These are phyloP conservation scores for Collybiopsis luxurians DNA, from an alignment of 768 basidiomycete genomes.

Conservation along the genomic window DNA sequence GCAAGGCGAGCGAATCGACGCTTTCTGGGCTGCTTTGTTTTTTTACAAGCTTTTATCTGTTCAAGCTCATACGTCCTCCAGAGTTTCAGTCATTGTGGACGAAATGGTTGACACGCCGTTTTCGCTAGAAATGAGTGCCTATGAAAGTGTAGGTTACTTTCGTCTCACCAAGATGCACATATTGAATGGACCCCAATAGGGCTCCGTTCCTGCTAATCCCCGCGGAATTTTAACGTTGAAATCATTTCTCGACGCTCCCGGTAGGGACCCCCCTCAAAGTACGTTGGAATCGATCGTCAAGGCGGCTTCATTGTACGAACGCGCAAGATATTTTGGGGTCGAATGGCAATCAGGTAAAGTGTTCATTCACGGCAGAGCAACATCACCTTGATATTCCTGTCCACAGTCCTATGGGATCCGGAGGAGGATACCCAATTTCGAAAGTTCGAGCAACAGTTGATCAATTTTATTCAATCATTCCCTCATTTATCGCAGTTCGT, in stretches of 20 bases:
- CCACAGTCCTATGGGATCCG: constrained; percentile 9
- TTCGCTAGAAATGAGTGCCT: constrained; percentile 26
- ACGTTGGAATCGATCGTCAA: constrained; percentile 7
- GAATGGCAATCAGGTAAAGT: constrained; percentile 18
- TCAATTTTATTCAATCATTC: constrained; percentile 7
- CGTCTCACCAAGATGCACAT: no score
- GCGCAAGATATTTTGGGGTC: constrained; percentile 18
- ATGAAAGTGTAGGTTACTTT: constrained; percentile 11
- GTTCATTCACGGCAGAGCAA: no score
- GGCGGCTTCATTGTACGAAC: constrained; percentile 16
- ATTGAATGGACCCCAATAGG: no score
- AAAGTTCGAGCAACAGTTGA: constrained; percentile 11
- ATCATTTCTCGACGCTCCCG: constrained; percentile 12
- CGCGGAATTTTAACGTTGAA: constrained; percentile 10
- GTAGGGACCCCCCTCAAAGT: constrained; percentile 3
- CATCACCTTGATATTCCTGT: not conserved
- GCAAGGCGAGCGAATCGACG: constrained; percentile 34
- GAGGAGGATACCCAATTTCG: constrained; percentile 12
- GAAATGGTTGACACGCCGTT: constrained; percentile 35
- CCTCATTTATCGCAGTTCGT: constrained; percentile 3
- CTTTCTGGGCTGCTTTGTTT: constrained; percentile 34
- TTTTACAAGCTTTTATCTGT: constrained; percentile 31
- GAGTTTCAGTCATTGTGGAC: constrained; percentile 22
- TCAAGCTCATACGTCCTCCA: constrained; percentile 25
- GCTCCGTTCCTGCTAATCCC: constrained; percentile 10